Conservation (phyloP, 306 rosid genomes). For the Geum urbanum region DNA sequence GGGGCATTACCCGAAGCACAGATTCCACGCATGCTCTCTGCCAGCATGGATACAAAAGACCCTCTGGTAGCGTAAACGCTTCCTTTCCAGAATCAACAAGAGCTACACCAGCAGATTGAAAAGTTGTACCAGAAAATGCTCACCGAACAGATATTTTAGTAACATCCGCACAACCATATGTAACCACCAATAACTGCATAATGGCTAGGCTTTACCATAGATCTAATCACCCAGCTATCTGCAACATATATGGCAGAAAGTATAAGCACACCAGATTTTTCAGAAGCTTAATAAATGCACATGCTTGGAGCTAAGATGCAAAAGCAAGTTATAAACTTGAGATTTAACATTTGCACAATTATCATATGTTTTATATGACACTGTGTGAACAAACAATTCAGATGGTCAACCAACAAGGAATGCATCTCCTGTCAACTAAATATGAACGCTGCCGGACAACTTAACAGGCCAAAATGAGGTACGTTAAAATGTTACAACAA, state of each 20-base stretch:
- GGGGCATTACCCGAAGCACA: conserved; percentile 99
- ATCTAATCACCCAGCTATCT: conserved; percentile 33
- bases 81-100: conserved; percentile 38
- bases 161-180: conserved; percentile 20
- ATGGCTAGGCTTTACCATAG: conserved; percentile 20
- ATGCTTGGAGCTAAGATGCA: not conserved
- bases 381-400: not conserved
- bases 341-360: not conserved
- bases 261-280: conserved; percentile 8
- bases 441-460: too few relatives aligned
- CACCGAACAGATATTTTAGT: conserved; percentile 29
- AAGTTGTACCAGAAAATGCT: conserved; percentile 30
- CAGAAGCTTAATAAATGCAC: not conserved
- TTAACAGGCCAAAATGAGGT: not conserved
- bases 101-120: conserved; percentile 24
- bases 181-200: conserved; percentile 18
- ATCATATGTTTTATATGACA: not conserved
- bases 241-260: conserved; percentile 4
- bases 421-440: too few relatives aligned
- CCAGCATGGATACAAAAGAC: conserved; percentile 90
- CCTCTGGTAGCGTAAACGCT: conserved; percentile 43
- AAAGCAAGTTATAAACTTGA: not conserved
- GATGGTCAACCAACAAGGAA: not conserved
- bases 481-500: not conserved
- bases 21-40: conserved; percentile 99